These are phyloP conservation scores for Alternaria arbusti DNA, from an alignment of 2,329 filamentous ascomycete species.

Conservation along the genomic window DNA sequence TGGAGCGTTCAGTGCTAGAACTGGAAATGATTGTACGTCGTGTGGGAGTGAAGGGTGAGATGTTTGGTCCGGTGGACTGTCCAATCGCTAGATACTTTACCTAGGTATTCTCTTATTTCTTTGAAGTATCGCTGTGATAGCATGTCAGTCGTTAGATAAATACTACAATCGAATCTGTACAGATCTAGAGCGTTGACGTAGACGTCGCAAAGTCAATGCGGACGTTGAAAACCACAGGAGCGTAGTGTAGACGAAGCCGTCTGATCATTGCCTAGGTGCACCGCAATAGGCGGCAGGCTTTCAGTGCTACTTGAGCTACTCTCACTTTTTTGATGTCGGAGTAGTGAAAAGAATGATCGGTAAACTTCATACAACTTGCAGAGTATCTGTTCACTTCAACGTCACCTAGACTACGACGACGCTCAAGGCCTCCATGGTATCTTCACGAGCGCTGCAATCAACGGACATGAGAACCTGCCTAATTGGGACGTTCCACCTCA, in stretches of 20 bases:
- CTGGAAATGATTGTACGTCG: too few relatives aligned
- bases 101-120: not conserved
- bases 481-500: accelerated
- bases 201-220: not conserved
- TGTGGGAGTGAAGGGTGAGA: too few relatives aligned
- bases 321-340: not conserved
- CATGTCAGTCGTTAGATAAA: not conserved
- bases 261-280: not conserved
- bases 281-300: not conserved
- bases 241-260: not conserved
- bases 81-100: not conserved
- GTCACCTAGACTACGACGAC: not conserved
- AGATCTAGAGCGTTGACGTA: not conserved
- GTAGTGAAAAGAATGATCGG: not conserved
- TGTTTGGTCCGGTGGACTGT: not conserved
- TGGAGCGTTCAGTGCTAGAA: not conserved
- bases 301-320: not conserved
- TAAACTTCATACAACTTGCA: not conserved
- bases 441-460: not conserved
- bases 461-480: not conserved
- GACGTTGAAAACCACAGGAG: not conserved
- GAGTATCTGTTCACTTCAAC: not conserved
- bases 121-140: not conserved
- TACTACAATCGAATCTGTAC: not conserved
- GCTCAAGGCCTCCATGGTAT: not conserved